Evolutionary conservation across 768 basidiomycete genomes (phyloP).

Genomic region (Boletus edulis): DNA sequence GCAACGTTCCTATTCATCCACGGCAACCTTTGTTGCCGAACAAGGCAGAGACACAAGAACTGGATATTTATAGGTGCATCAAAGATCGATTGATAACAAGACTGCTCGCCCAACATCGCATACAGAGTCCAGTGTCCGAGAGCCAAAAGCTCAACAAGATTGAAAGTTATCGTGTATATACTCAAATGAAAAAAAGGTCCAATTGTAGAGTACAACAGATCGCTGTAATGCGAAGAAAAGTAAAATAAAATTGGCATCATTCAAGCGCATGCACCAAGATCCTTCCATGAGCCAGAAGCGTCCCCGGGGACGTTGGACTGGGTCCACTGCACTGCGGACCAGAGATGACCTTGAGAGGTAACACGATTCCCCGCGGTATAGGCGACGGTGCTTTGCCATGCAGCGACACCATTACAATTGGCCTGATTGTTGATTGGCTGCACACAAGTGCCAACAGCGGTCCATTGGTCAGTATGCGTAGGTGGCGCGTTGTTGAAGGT

Average conservation of each 20-base stretch:
- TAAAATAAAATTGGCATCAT: neutral
- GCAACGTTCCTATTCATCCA: neutral
- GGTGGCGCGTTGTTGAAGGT: slow-evolving; percentile 20
- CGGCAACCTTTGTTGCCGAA: neutral
- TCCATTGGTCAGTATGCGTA: slow-evolving; percentile 19
- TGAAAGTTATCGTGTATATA: too few species aligned
- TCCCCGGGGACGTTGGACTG: slow-evolving; percentile 22
- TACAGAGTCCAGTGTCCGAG: neutral
- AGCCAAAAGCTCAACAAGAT: neutral
- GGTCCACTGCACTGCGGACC: slow-evolving; percentile 27
- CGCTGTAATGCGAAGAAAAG: neutral
- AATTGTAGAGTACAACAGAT: neutral
- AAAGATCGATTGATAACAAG: neutral
- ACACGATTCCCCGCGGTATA: slow-evolving; percentile 19
- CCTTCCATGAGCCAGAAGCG: slow-evolving; percentile 25
- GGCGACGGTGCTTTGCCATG: slow-evolving; percentile 17
- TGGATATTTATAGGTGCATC: too few species aligned
- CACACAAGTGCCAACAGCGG: neutral
- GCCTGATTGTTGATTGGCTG: slow-evolving; percentile 25
- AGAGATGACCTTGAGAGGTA: slow-evolving; percentile 14
- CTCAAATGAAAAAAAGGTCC: neutral
- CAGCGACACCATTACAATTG: slow-evolving; percentile 17
- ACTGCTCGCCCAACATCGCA: neutral
- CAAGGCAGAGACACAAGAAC: neutral
- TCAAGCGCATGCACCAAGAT: slow-evolving; percentile 20